Conservation (phyloP, 2,329 filamentous ascomycete genomes). For the Neoascochyta sp. region DNA sequence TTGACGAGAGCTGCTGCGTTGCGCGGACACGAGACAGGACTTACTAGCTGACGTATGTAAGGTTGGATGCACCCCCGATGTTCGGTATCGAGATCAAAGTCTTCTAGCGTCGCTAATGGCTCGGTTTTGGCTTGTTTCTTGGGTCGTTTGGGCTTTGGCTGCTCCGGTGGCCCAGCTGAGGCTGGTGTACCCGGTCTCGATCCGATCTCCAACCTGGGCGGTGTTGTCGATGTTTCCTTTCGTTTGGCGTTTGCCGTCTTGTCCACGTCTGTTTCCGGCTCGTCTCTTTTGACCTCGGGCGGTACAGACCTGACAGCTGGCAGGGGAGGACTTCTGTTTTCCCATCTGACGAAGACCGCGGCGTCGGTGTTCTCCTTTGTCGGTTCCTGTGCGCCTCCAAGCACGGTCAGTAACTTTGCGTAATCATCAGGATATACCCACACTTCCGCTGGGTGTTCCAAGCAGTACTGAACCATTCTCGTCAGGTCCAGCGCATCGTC, state of each 20-base stretch:
- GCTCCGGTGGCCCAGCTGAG: no score
- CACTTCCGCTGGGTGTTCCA: conserved; percentile 16
- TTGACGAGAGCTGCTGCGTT: conserved; percentile 2
- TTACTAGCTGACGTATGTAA: no score
- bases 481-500: conserved; percentile 28
- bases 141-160: no score
- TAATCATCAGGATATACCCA: conserved; percentile 28
- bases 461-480: conserved; percentile 20
- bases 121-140: no score
- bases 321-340: background rate
- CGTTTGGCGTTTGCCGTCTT: background rate
- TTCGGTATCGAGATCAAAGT: no score
- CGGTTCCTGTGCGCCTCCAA: conserved; percentile 11
- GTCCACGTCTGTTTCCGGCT: background rate
- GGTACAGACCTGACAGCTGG: no score
- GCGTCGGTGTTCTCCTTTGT: background rate
- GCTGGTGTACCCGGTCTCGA: no score
- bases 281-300: no score
- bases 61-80: no score
- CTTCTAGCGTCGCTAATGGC: no score
- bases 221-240: background rate
- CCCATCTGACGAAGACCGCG: background rate
- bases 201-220: no score
- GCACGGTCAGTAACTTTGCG: conserved; percentile 12
- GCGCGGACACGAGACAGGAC: no score